phyloP scores from a whole-genome alignment of 257 asterid genomes.

The Solanum medicagineum region DNA sequence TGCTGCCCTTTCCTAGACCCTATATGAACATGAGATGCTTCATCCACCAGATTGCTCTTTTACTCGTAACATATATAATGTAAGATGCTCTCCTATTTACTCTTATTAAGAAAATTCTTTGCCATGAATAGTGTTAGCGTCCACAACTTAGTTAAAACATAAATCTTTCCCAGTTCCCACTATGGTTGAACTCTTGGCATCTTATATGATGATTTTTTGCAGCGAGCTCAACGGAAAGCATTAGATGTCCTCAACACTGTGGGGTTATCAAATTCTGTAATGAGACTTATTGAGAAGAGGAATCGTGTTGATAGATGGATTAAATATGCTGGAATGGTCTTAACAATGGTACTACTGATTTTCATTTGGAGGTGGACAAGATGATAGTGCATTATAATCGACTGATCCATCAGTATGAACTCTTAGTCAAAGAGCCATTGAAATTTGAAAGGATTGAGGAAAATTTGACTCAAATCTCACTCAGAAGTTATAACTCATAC shows the following conservation, averaged over 20 bases:
- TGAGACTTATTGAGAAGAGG: constrained; percentile 81
- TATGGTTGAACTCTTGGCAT: background rate
- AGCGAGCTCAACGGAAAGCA: constrained; percentile 95
- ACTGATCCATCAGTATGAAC: background rate
- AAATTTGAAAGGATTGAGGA: background rate
- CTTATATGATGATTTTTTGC: background rate
- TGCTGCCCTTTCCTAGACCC: background rate
- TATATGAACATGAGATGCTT: background rate
- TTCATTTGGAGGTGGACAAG: constrained; percentile 89
- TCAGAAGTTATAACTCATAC: background rate
- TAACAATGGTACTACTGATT: constrained; percentile 31
- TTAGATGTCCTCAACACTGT: constrained; percentile 81
- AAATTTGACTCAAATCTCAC: background rate
- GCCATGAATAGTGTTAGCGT: background rate
- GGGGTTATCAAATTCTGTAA: constrained; percentile 72
- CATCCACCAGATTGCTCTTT: no score
- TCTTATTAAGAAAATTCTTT: background rate
- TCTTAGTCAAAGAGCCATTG: background rate
- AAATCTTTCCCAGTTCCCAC: background rate
- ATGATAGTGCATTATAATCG: constrained; percentile 8
- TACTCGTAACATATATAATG: background rate
- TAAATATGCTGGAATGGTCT: constrained; percentile 67
- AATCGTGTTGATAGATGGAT: constrained; percentile 79
- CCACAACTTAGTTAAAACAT: background rate
- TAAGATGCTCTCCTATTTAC: background rate